Conservation (phyloP, 768 basidiomycete species). For the Galerina sulciceps region DNA sequence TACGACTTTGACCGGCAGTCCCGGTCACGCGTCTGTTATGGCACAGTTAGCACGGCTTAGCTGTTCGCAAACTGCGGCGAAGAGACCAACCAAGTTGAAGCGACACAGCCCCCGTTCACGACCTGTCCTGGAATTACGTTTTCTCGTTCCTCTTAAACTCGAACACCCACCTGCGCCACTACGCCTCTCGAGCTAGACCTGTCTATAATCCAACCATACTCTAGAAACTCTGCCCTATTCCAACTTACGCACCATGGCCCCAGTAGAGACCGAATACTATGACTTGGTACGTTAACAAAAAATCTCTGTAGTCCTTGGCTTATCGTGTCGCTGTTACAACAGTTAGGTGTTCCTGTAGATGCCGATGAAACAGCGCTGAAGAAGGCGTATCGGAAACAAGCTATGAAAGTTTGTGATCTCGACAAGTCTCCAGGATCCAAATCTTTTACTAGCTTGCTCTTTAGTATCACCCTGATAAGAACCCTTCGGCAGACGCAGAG, state of each 20-base stretch:
- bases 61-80: not conserved
- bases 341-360: conserved; percentile 77
- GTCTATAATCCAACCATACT: not conserved
- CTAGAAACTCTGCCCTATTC: not conserved
- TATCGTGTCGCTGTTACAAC: conserved; percentile 6
- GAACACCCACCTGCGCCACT: not conserved
- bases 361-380: conserved; percentile 83
- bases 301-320: not conserved
- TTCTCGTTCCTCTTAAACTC: not conserved
- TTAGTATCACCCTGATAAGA: conserved; percentile 96
- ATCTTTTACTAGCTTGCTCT: not conserved
- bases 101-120: not conserved
- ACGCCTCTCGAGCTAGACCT: not conserved
- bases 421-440: not conserved
- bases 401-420: conserved; percentile 74
- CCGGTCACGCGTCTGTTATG: not conserved
- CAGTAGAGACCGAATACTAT: conserved; percentile 91
- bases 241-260: conserved; percentile 57
- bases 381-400: conserved; percentile 93
- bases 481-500: conserved; percentile 89
- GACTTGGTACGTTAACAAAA: conserved; percentile 61
- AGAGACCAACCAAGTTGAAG: no score
- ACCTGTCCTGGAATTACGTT: not conserved
- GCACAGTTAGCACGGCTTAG: not conserved
- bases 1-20: no score